Base-by-base conservation (phyloP, 345 rosid species). In the Balakata baccata region DNA sequence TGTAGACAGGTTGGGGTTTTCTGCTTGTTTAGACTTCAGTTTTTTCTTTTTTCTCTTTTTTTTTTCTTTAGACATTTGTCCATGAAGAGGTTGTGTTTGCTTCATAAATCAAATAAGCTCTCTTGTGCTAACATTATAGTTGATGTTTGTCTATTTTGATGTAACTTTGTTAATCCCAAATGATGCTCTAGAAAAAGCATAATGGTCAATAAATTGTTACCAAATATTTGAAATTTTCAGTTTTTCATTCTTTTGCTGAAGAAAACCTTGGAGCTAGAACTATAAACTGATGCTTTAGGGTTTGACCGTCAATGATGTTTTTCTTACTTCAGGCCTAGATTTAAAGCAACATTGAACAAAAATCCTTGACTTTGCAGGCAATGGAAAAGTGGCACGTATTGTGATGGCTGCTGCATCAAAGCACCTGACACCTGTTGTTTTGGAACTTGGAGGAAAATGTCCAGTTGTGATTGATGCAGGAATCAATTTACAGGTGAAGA, bases 361-460 rank as follows among this genome's bases (percentile, higher is more conserved):
- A 45, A 25, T 73, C 62, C 25, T 69, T 64, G 66, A 64, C 60
- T 79, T 74, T 79, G 72, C 84, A 95, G 99, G 99, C 77, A 88
- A 84, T 83, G 87, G 85, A 59, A 87, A 73, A 84, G 81, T 90
- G 66, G 99, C 81, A 41, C 96, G 93, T 45, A 82, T 92, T 78
- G 87, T 95, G 80, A 89, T 92, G 98, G 81, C 89, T 11, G 98
- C 99, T 74, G 99, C 99, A 68, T 96, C 98, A 12, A 95, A 89
- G 85, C 91, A 92, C 85, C 92, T 95, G 25, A 95, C 99, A 54
- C 99, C 99, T 0, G 98, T 95, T 72, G 62, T 87, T 47, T 78
- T 95, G 79, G 99, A 95, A 86, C 97, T 95, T 57, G 99, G 99
- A 79, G 98, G 99, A 76, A 95, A 95, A 79, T 85, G 81, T 77